Conservation (phyloP, 1,284 basidiomycete genomes). For the Irpex sp. region DNA sequence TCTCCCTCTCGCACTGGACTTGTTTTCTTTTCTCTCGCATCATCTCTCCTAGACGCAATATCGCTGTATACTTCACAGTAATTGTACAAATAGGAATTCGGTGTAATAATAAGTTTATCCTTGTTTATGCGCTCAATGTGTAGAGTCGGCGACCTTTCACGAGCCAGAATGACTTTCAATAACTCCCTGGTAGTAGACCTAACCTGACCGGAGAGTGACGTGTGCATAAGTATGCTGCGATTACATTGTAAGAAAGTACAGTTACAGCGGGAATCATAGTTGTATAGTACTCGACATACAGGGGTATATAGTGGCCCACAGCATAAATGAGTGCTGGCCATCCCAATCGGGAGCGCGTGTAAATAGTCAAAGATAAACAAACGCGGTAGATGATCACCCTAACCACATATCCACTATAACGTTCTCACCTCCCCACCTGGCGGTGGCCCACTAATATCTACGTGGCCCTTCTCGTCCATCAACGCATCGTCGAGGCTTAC, state of each 20-base stretch:
- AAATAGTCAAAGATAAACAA: background rate
- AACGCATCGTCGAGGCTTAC: conserved; percentile 52
- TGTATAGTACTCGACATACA: background rate
- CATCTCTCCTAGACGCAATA: background rate
- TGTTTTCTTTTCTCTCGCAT: background rate
- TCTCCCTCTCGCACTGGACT: background rate
- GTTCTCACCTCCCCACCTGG: conserved; percentile 29
- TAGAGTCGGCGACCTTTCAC: background rate
- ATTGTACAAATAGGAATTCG: conserved; percentile 2
- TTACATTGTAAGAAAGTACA: background rate
- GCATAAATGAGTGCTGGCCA: background rate
- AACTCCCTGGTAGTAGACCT: background rate
- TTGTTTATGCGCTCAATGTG: background rate
- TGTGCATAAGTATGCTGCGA: background rate
- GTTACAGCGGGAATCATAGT: background rate
- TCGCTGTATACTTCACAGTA: background rate
- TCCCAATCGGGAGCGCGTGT: background rate
- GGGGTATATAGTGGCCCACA: background rate
- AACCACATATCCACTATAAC: background rate
- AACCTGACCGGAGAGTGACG: background rate
- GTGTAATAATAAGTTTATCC: background rate
- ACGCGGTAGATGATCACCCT: background rate
- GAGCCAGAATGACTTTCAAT: background rate
- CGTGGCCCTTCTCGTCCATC: conserved; percentile 69
- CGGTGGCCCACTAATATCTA: conserved; percentile 46